phyloP scores from a whole-genome alignment of 1,139 yeast species.

The Debaryomycetaceae sp. region DNA sequence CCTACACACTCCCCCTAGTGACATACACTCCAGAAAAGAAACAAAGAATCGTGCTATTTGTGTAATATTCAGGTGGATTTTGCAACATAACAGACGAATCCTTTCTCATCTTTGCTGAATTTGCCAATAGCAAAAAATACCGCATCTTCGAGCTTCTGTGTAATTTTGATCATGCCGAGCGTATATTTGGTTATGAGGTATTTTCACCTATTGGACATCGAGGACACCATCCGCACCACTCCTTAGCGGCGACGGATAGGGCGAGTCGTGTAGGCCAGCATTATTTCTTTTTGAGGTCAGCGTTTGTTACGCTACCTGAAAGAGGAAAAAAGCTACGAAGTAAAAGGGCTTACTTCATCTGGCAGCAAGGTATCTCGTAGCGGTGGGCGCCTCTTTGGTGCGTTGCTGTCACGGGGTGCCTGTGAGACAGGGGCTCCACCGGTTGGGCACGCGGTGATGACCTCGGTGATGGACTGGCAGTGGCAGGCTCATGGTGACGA shows the following conservation, averaged over 20 bases:
- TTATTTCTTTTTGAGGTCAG: background rate
- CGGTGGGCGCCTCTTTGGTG: too few relatives aligned
- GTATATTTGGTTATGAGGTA: background rate
- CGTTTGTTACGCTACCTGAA: background rate
- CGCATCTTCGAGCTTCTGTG: background rate
- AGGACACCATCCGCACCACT: background rate
- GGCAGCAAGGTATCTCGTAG: background rate
- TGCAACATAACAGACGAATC: background rate
- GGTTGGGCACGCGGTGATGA: too few relatives aligned
- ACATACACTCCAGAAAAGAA: background rate
- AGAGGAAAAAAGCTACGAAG: background rate
- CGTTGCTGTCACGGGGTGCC: too few relatives aligned
- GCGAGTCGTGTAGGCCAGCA: background rate
- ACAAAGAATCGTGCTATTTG: background rate
- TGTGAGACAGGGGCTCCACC: too few relatives aligned
- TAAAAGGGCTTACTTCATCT: background rate
- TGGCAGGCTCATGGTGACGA: too few relatives aligned
- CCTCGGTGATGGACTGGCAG: too few relatives aligned
- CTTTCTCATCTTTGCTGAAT: background rate
- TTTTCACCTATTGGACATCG: background rate
- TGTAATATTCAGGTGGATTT: background rate
- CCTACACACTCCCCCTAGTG: background rate
- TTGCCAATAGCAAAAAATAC: background rate
- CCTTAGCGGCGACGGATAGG: background rate
- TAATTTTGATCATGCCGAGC: background rate